These are phyloP conservation scores for Cydonia oblonga DNA, from an alignment of 331 rosid species.

Conservation along the genomic window DNA sequence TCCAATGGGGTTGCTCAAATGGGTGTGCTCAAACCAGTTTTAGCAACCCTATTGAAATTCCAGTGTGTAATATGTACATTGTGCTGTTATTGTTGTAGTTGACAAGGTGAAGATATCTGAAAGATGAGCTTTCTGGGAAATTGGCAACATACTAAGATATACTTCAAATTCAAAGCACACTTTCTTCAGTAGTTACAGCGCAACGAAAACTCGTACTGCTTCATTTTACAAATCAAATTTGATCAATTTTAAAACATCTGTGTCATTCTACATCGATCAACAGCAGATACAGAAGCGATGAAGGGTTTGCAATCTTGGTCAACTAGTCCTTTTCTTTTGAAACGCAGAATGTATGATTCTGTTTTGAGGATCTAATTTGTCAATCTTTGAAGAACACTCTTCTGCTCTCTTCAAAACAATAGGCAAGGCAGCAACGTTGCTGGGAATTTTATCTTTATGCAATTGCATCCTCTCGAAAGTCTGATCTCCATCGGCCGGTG, in stretches of 20 bases:
- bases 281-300: background rate
- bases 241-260: background rate
- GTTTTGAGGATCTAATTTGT: slow-evolving; percentile 48
- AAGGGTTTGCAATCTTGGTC: slow-evolving; percentile 3
- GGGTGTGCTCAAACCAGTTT: too few relatives aligned
- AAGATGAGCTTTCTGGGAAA: background rate
- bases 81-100: background rate
- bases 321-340: slow-evolving; percentile 42
- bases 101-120: background rate
- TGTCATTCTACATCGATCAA: slow-evolving; percentile 3
- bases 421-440: slow-evolving; percentile 47
- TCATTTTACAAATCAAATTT: background rate
- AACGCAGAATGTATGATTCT: slow-evolving; percentile 50
- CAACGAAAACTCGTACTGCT: background rate
- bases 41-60: too few relatives aligned
- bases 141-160: slow-evolving; percentile 3
- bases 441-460: slow-evolving; percentile 49
- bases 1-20: too few relatives aligned
- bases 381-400: slow-evolving; percentile 60
- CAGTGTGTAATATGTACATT: too few relatives aligned
- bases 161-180: background rate
- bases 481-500: slow-evolving; percentile 24
- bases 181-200: slow-evolving; percentile 4
- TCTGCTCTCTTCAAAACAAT: slow-evolving; percentile 58
- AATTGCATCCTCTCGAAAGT: slow-evolving; percentile 41